phyloP scores from a whole-genome alignment of 805 yeast genomes.

The Aciculoconidium aculeatum region DNA sequence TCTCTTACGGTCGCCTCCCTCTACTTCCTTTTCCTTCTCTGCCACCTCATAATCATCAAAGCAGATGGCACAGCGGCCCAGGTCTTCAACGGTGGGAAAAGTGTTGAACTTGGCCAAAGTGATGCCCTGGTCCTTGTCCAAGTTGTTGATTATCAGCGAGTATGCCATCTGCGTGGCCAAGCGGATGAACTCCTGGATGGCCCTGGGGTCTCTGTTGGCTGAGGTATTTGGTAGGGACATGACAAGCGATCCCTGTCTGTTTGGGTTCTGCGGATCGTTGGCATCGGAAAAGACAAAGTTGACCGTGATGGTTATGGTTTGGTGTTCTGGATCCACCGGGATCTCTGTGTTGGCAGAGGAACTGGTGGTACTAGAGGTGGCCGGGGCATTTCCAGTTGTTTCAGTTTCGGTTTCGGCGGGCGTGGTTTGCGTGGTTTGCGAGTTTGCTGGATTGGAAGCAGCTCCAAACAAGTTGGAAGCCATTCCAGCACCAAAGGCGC shows the following conservation, averaged over 20 bases:
- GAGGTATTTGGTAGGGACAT: conserved; percentile 66
- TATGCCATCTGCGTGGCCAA: conserved; percentile 68
- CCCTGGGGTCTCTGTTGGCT: conserved; percentile 51
- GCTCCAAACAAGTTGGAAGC: too few relatives aligned
- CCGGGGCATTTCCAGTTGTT: conserved; percentile 1
- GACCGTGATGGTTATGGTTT: conserved; percentile 39
- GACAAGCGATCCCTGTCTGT: conserved; percentile 52
- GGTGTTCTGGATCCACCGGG: conserved; percentile 12
- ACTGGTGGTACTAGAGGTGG: conserved; percentile 2
- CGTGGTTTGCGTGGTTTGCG: conserved; percentile 2
- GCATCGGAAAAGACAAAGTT: conserved; percentile 39
- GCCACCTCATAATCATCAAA: conserved; percentile 25
- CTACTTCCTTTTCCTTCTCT: conserved; percentile 2
- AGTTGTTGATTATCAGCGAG: conserved; percentile 50
- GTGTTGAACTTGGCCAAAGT: conserved; percentile 47
- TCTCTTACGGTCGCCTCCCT: conserved; percentile 4
- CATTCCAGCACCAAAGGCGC: too few relatives aligned
- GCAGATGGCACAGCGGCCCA: conserved; percentile 47
- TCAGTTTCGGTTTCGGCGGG: conserved; percentile 1
- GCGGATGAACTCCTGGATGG: conserved; percentile 54
- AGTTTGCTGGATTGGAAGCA: too few relatives aligned
- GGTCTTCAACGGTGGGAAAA: conserved; percentile 34
- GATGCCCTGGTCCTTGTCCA: conserved; percentile 47
- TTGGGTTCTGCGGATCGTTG: conserved; percentile 30
- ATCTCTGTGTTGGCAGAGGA: conserved; percentile 4